Percentiles rank a stretch among this genome's conserved stretches.
Conservation (phyloP, 2,329 filamentous ascomycete species). For the Arthrobotrys iridis region DNA sequence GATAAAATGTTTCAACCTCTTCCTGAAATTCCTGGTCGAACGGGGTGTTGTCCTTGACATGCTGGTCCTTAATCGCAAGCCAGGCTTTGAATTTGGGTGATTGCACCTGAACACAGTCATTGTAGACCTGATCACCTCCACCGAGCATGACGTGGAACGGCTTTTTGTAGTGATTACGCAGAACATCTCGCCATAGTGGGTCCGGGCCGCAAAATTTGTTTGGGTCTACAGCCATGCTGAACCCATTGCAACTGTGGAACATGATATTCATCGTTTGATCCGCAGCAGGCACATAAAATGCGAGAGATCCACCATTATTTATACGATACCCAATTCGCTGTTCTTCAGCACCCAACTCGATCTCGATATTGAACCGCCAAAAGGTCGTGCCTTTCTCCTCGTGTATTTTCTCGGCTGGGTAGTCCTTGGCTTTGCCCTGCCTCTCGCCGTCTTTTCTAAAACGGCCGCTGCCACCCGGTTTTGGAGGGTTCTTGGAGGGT, state of each 20-base stretch:
- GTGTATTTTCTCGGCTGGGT: conserved; percentile 83
- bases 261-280: conserved; percentile 96
- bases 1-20: conserved; percentile 87
- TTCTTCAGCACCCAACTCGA: conserved; percentile 79
- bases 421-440: conserved; percentile 80
- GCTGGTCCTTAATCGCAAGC: conserved; percentile 80
- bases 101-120: conserved; percentile 81
- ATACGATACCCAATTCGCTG: conserved; percentile 94
- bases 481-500: conserved; percentile 33
- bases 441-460: conserved; percentile 78
- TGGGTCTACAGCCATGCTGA: conserved; percentile 80
- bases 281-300: conserved; percentile 91
- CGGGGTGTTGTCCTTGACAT: conserved; percentile 79
- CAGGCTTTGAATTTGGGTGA: conserved; percentile 82
- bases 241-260: conserved; percentile 98
- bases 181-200: conserved; percentile 93
- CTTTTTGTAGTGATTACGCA: conserved; percentile 85
- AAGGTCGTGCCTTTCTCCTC: conserved; percentile 89
- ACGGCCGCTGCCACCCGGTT: conserved; percentile 27
- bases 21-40: conserved; percentile 85
- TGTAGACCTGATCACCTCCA: conserved; percentile 94
- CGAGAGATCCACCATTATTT: conserved; percentile 85
- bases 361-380: conserved; percentile 95
- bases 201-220: conserved; percentile 89
- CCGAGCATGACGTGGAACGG: conserved; percentile 99